Evolutionary conservation across 208 protist species (phyloP).

Genomic region (Naegleria lovaniensis): DNA sequence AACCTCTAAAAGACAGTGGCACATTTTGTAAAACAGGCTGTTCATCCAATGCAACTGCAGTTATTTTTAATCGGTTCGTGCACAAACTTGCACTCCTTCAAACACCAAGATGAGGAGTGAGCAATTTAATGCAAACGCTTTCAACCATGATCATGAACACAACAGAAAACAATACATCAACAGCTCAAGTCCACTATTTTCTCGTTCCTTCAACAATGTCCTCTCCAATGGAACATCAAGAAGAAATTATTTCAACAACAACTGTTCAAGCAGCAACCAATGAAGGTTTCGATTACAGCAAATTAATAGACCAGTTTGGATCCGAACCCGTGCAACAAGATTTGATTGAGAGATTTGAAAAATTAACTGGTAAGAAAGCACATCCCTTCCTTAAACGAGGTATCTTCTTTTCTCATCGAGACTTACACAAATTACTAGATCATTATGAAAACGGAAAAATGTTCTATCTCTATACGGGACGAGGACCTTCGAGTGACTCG

Average conservation of each 20-base stretch:
- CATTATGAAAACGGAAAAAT: constrained; percentile 68
- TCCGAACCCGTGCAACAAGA: constrained; percentile 66
- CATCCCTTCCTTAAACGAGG: constrained; percentile 85
- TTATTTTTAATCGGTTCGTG: background rate
- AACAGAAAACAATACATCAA: background rate
- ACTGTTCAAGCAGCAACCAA: constrained; percentile 61
- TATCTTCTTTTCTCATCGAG: constrained; percentile 94
- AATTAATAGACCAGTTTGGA: constrained; percentile 81
- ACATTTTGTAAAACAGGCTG: too few relatives aligned
- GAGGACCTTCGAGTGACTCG: constrained; percentile 86
- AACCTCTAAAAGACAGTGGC: too few relatives aligned
- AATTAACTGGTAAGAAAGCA: constrained; percentile 59
- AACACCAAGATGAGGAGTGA: background rate
- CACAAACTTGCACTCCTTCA: background rate
- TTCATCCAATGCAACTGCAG: too few relatives aligned
- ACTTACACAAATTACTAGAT: constrained; percentile 83
- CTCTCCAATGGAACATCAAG: background rate
- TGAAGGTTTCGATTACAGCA: constrained; percentile 76
- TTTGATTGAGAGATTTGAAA: constrained; percentile 72
- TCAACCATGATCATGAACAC: too few relatives aligned
- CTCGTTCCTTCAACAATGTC: too few relatives aligned
- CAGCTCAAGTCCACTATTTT: too few relatives aligned
- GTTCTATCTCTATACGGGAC: constrained; percentile 99
- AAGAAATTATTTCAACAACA: constrained; percentile 68
- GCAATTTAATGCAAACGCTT: too few relatives aligned